Evolutionary conservation across 1,284 basidiomycete genomes (phyloP), one percentile per base, ranked within the genome.

Genomic region (Ustilago tritici): DNA sequence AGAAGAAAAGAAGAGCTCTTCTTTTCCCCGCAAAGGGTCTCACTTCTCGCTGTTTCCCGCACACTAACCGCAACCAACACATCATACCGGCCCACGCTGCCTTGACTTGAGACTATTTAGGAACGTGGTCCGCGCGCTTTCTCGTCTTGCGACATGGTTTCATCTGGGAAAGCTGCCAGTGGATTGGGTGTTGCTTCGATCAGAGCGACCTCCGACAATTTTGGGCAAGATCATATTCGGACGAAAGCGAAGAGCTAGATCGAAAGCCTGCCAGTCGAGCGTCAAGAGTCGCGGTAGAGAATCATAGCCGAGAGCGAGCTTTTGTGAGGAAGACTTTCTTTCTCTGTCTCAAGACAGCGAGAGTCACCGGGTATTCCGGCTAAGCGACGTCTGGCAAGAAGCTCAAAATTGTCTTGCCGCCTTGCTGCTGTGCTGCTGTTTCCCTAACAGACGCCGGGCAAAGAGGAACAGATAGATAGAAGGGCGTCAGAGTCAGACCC

Each of bases 311-410:
- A 31, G 35, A 50, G n/a, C 6, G 6, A 19, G 8, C 7, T 19
- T 46, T 14, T 23, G 53, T 55, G 35, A 35, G 36, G 34, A 55
- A 46, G 19, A 12, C 53, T 35, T 7, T 14, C 15, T 23, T n/a
- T 7, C 4, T 55, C 6, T 35, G 35, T 50, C 49, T 50, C 17
- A 23, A n/a, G 31, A 10, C 52, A 17, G 4, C 8, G 28, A 19
- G 17, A 23, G 35, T 34, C 12, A 67, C 70, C 70, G 65, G 70
- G 70, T 67, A 64, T 64, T 72, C 65, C 70, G 70, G 70, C 65
- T 72, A 72, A 35, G 61, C 61, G 56, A 60, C 38, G 10, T 19
- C n/a, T 59, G 28, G 7, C 15, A 34, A 59, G 34, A 28, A 11
- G 53, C 6, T 28, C 35, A 47, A 38, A n/a, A n/a, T 40, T 40